These are phyloP conservation scores for Rhododendron simsii DNA, from an alignment of 148 eudicot genomes.

Conservation along the genomic window DNA sequence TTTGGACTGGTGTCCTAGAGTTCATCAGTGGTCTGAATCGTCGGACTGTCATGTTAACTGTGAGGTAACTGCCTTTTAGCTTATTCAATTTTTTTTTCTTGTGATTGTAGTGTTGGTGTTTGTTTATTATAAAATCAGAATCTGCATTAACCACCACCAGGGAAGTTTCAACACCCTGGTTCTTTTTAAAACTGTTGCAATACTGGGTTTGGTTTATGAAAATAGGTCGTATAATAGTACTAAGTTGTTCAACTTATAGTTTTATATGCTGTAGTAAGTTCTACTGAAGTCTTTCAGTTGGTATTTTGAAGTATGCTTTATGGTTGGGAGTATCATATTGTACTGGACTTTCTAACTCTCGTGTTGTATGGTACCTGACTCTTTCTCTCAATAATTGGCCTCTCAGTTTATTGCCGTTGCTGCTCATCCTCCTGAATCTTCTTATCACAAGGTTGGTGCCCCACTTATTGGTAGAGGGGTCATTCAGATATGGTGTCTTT, in stretches of 20 bases:
- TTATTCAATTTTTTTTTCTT: neutral
- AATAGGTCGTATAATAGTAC: neutral
- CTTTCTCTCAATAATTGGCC: constrained; percentile 5
- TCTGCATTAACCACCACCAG: constrained; percentile 1
- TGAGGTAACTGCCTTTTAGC: constrained; percentile 47
- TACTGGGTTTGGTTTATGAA: too few species aligned
- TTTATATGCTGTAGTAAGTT: neutral
- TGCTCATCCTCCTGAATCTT: constrained; percentile 94
- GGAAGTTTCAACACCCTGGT: neutral
- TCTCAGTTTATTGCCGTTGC: constrained; percentile 86
- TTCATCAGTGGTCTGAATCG: constrained; percentile 24
- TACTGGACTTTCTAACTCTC: neutral
- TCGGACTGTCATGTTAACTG: constrained; percentile 22
- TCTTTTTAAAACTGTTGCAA: neutral
- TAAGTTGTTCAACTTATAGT: neutral
- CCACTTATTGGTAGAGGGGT: constrained; percentile 78
- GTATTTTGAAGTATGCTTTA: neutral
- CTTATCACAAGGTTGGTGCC: constrained; percentile 85
- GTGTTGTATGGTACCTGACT: neutral
- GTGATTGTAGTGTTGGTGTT: neutral
- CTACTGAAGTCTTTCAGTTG: neutral
- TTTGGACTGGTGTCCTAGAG: constrained; percentile 92
- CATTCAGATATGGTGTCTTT: constrained; percentile 82
- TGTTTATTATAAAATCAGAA: neutral
- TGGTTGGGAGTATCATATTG: neutral